phyloP scores from a whole-genome alignment of 352 stramenopile genomes.

The Phytophthora melonis region DNA sequence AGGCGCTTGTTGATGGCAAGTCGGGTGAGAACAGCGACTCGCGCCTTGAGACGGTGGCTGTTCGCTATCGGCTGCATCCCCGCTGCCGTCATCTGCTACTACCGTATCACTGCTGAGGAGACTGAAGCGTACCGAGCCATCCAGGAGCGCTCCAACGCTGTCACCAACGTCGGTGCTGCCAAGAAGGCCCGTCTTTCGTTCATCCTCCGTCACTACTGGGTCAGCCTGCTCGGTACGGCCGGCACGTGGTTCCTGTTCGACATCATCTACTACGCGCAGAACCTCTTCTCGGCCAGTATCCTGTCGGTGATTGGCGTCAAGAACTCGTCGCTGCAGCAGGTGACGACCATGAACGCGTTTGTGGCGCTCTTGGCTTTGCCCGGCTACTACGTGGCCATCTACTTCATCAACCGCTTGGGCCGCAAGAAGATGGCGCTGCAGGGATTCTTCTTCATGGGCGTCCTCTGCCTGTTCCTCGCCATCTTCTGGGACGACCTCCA shows the following conservation, averaged over 20 bases:
- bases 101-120: conserved; percentile 63
- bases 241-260: conserved; percentile 88
- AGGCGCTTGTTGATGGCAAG: conserved; percentile 36
- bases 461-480: conserved; percentile 63
- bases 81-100: conserved; percentile 58
- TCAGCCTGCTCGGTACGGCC: conserved; percentile 63
- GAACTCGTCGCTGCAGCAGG: conserved; percentile 49
- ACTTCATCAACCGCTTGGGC: conserved; percentile 72
- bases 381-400: conserved; percentile 81
- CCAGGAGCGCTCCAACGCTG: conserved; percentile 10
- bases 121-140: conserved; percentile 57
- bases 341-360: conserved; percentile 65
- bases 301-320: conserved; percentile 59
- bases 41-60: conserved; percentile 61
- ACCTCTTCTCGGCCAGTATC: conserved; percentile 76
- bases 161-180: conserved; percentile 1
- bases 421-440: conserved; percentile 76
- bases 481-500: conserved; percentile 69
- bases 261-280: conserved; percentile 82
- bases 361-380: conserved; percentile 72
- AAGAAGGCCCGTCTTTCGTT: conserved; percentile 40
- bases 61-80: conserved; percentile 62
- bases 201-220: conserved; percentile 55
- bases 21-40: conserved; percentile 41
- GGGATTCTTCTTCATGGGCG: conserved; percentile 70